Evolutionary conservation across 306 rosid species (phyloP).

Genomic region (Glycine latifolia): DNA sequence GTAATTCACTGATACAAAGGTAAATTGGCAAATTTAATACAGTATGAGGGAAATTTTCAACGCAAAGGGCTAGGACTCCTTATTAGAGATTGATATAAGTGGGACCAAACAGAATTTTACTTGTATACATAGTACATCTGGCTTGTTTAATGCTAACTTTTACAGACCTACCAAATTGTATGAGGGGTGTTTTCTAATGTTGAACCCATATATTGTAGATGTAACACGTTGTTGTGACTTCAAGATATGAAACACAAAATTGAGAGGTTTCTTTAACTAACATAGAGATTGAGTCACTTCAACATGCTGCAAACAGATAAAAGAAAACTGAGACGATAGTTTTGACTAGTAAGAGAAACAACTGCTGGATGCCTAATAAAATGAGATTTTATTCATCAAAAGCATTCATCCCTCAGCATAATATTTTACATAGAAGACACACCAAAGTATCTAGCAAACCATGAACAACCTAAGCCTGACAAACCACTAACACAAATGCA

Average conservation of each 20-base stretch:
- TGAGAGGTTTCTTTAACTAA: background rate
- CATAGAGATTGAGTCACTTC: background rate
- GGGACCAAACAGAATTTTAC: no score
- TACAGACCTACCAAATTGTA: no score
- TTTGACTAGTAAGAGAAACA: background rate
- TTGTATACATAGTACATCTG: no score
- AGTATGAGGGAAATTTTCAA: no score
- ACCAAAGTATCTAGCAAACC: background rate
- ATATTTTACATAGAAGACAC: background rate
- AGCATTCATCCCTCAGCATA: background rate
- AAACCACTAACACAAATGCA: background rate
- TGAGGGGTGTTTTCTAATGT: no score
- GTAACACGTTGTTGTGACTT: background rate
- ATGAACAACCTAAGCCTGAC: background rate
- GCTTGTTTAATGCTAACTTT: no score
- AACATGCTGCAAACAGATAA: background rate
- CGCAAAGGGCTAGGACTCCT: no score
- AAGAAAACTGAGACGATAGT: background rate
- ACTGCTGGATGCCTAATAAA: no score
- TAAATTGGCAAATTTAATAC: no score
- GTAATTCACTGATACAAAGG: no score
- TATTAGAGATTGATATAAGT: no score
- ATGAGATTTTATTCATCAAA: conserved; percentile 6
- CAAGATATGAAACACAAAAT: background rate
- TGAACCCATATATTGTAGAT: no score